Evolutionary conservation across 2,329 filamentous ascomycete genomes (phyloP).

Genomic region (Hymenoscyphus infarciens): DNA sequence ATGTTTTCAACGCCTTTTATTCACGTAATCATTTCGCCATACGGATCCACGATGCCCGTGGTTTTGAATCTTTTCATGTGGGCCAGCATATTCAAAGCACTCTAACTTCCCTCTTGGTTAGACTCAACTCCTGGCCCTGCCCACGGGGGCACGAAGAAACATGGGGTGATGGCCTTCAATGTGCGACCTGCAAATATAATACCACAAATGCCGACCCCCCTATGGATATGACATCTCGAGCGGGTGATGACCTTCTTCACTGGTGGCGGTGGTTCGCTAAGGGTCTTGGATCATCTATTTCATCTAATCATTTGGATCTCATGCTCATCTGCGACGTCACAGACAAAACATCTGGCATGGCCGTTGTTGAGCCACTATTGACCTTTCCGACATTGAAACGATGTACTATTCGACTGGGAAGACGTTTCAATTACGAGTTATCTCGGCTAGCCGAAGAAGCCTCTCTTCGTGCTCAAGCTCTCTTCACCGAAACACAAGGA

Average conservation of each 20-base stretch:
- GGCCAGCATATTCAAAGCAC: background rate
- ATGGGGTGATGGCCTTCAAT: background rate
- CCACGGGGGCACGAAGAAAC: conserved; percentile 8
- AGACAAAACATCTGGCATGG: conserved; percentile 7
- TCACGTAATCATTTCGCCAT: background rate
- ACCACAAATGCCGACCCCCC: background rate
- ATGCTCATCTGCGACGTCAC: conserved; percentile 10
- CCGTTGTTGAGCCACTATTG: conserved; percentile 8
- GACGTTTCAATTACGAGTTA: conserved; percentile 6
- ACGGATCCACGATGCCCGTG: background rate
- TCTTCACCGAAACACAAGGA: background rate
- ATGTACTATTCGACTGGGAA: conserved; percentile 10
- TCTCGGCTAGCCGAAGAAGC: background rate
- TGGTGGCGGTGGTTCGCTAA: conserved; percentile 4
- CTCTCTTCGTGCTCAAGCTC: conserved; percentile 3
- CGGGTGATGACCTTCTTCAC: conserved; percentile 1
- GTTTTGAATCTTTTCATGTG: conserved; percentile 7
- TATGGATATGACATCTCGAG: conserved; percentile 4
- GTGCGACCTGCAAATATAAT: conserved; percentile 1
- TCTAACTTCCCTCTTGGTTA: conserved; percentile 11
- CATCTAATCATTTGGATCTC: conserved; percentile 5
- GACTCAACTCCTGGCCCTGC: conserved; percentile 13
- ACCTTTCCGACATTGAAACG: conserved; percentile 4
- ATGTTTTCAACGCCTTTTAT: conserved; percentile 4
- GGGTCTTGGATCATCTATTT: conserved; percentile 9